Evolutionary conservation across 257 asterid genomes (phyloP).

Genomic region (Verbascum thapsus): DNA sequence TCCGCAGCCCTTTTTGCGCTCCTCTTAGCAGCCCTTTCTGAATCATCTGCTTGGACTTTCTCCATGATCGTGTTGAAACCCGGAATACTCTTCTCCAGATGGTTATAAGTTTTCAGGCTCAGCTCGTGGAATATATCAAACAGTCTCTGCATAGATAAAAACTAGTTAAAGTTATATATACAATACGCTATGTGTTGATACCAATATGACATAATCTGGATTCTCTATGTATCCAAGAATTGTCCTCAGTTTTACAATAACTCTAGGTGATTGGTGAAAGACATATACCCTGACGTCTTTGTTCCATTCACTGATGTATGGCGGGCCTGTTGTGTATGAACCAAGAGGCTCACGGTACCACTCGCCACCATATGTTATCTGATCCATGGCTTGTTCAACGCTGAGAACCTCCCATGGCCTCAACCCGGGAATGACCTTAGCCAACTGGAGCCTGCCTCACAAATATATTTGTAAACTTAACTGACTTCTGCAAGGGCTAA

Average conservation of each 20-base stretch:
- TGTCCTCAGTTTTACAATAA: not conserved
- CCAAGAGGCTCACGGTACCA: slow-evolving; percentile 95
- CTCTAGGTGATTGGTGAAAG: not conserved
- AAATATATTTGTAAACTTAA: not conserved
- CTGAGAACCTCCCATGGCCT: slow-evolving; percentile 99
- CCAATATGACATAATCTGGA: too few species aligned
- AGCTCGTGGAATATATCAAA: slow-evolving; percentile 46
- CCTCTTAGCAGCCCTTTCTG: slow-evolving; percentile 35
- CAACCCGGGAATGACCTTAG: slow-evolving; percentile 75
- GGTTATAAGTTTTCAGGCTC: slow-evolving; percentile 41
- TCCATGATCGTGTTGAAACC: slow-evolving; percentile 64
- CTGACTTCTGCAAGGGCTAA: not conserved
- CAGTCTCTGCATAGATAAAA: slow-evolving; percentile 45
- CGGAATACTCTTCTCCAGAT: slow-evolving; percentile 53
- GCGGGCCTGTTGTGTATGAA: slow-evolving; percentile 88
- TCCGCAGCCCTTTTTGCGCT: slow-evolving; percentile 46
- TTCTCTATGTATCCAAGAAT: too few species aligned
- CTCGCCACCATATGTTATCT: slow-evolving; percentile 70
- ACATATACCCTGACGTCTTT: slow-evolving; percentile 51
- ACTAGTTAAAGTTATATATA: not conserved
- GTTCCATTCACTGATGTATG: slow-evolving; percentile 72
- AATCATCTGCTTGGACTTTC: slow-evolving; percentile 43
- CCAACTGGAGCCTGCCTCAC: slow-evolving; percentile 58
- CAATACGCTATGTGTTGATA: too few species aligned
- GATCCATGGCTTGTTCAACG: slow-evolving; percentile 97